Conservation (phyloP, 495 filamentous ascomycete species). For the Rhypophila decipiens region DNA sequence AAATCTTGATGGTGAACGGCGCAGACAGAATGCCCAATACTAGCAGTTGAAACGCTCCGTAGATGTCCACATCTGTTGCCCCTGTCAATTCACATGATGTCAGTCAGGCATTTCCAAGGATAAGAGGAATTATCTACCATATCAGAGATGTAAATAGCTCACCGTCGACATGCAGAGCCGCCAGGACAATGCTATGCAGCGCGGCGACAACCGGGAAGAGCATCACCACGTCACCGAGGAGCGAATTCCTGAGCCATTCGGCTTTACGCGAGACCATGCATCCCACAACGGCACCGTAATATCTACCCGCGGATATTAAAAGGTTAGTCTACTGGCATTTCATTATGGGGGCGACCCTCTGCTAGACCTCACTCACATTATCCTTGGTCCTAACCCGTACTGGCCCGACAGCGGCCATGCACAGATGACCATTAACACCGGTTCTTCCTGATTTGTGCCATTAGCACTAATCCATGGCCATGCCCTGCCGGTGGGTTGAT, state of each 20-base stretch:
- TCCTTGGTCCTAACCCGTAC: slow-evolving; percentile 50
- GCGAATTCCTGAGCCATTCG: slow-evolving; percentile 53
- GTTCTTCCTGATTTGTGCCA: not conserved
- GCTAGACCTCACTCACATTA: slow-evolving; percentile 51
- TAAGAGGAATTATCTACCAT: not conserved
- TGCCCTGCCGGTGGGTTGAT: not conserved
- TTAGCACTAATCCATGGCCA: not conserved
- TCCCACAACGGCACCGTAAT: slow-evolving; percentile 52
- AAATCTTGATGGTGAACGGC: slow-evolving; percentile 48
- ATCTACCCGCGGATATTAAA: slow-evolving; percentile 28
- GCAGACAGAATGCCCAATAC: slow-evolving; percentile 54
- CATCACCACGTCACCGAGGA: slow-evolving; percentile 47
- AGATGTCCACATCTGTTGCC: slow-evolving; percentile 60
- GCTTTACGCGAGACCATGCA: slow-evolving; percentile 51
- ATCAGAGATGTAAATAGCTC: too few species aligned
- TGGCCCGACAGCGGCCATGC: slow-evolving; percentile 56
- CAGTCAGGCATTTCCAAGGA: too few species aligned
- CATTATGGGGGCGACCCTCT: too few species aligned
- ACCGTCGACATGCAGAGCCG: slow-evolving; percentile 46
- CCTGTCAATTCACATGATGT: slow-evolving; percentile 20
- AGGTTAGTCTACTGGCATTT: not conserved
- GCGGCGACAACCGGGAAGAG: slow-evolving; percentile 55
- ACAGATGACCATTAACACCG: slow-evolving; percentile 41
- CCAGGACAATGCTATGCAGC: slow-evolving; percentile 54
- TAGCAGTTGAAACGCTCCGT: slow-evolving; percentile 56